These are phyloP conservation scores for Calonectria fujianensis DNA, from an alignment of 2,329 filamentous ascomycete species.

Conservation along the genomic window DNA sequence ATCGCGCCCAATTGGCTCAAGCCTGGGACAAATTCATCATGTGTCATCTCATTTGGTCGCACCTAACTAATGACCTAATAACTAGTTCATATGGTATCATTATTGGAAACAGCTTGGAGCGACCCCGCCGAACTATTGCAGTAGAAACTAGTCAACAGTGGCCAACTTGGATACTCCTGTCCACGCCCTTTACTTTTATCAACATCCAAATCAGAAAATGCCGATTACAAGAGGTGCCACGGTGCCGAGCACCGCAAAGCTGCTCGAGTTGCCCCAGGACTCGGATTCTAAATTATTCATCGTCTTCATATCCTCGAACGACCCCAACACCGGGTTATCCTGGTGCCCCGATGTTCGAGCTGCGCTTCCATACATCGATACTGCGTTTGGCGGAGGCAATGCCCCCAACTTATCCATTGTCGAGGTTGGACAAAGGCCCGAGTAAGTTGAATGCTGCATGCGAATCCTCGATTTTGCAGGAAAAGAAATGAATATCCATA, in stretches of 20 bases:
- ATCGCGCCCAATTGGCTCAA: background rate
- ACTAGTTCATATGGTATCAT: constrained; percentile 11
- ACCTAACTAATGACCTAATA: background rate
- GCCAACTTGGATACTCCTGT: background rate
- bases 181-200: background rate
- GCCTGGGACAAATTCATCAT: no score
- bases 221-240: background rate
- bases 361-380: constrained; percentile 13
- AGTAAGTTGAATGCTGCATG: background rate
- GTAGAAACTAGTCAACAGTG: background rate
- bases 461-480: background rate
- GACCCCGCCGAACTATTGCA: background rate
- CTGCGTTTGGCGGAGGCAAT: background rate
- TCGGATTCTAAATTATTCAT: constrained; percentile 16
- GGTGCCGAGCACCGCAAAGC: constrained; percentile 9
- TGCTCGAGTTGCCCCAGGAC: background rate
- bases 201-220: background rate
- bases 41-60: background rate
- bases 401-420: background rate
- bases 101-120: background rate
- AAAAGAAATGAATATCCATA: background rate
- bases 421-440: constrained; percentile 24
- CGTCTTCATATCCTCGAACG: constrained; percentile 6
- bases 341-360: constrained; percentile 27
- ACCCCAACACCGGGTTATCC: constrained; percentile 7